These are phyloP conservation scores for Starmerella vitae DNA, from an alignment of 805 yeast genomes.

Conservation along the genomic window DNA sequence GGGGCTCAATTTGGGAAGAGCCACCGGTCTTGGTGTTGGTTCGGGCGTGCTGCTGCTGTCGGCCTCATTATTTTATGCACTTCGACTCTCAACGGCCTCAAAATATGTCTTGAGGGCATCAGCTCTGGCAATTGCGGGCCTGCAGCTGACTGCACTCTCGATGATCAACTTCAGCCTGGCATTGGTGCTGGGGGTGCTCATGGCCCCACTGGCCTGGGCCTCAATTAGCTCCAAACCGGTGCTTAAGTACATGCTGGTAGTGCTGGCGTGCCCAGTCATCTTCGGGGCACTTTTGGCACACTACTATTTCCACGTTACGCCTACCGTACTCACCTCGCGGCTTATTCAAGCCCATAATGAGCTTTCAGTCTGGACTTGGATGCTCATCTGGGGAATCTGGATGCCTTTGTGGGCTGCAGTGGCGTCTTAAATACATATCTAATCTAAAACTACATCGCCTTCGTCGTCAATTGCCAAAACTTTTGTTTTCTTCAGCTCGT, in stretches of 20 bases:
- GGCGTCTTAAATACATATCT: neutral
- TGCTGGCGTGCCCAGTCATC: constrained; percentile 36
- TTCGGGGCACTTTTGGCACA: constrained; percentile 27
- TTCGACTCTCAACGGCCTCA: neutral
- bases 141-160: constrained; percentile 56
- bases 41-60: neutral
- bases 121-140: constrained; percentile 49
- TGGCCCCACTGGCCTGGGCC: constrained; percentile 61
- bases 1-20: constrained; percentile 8
- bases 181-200: constrained; percentile 50
- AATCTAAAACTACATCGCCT: constrained; percentile 6
- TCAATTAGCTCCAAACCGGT: constrained; percentile 24
- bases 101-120: constrained; percentile 28
- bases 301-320: constrained; percentile 24
- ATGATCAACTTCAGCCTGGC: constrained; percentile 80
- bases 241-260: constrained; percentile 21
- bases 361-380: constrained; percentile 78
- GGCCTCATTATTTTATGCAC: neutral
- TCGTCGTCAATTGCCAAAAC: constrained; percentile 3
- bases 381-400: constrained; percentile 61
- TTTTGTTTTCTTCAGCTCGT: constrained; percentile 1
- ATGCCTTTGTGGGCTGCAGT: constrained; percentile 57
- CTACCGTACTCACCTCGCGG: constrained; percentile 35
- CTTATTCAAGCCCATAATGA: constrained; percentile 52
- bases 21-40: neutral